Base-by-base conservation (phyloP, 129 eudicot genomes). In the Centella asiatica region DNA sequence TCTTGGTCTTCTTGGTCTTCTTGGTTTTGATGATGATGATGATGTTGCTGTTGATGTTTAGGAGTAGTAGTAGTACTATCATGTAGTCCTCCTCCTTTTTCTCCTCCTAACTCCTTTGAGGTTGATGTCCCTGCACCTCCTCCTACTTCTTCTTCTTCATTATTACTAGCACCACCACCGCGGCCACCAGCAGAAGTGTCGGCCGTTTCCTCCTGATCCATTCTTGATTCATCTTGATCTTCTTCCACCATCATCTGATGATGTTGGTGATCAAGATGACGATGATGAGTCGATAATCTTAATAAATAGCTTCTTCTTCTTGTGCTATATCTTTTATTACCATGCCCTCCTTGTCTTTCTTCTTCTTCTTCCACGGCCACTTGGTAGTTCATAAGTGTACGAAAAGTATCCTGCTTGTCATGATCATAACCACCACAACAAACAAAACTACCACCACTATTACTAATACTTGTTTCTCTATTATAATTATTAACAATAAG, bases 221-320 rank as follows among this genome's bases (percentile, higher is more conserved):
- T 44, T 70, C 76, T 75, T 26, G 85, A 77, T 40, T 81, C 80
- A 50, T 84, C 81, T 27, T 87, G n/a, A n/a, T n/a, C 76, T 1
- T 42, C 42, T 25, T 53, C 80, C 2, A 72, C 84, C 84, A 78
- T 81, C 19, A 80, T 77, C 77, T 64, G 84, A 74, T 71, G 66
- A 70, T 77, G 72, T 56, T 47, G 53, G 50, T 72, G 40, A 45
- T 26, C 19, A 27, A 1, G 23, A 39, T 37, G 26, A 40, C 28
- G 4, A 29, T 32, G 59, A 49, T 3, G 2, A 19, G 26, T 12
- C 22, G 58, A 7, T 63, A 57, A 13, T 50, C 4, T 10, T 66
- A 20, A 34, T 23, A 57, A n/a, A n/a, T n/a, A n/a, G n/a, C n/a
- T n/a, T n/a, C n/a, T n/a, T n/a, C 18, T 1, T 11, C 18, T 11